These are phyloP conservation scores for Coemansia erecta DNA, from an alignment of 192 early-diverging fungal species.

Conservation along the genomic window DNA sequence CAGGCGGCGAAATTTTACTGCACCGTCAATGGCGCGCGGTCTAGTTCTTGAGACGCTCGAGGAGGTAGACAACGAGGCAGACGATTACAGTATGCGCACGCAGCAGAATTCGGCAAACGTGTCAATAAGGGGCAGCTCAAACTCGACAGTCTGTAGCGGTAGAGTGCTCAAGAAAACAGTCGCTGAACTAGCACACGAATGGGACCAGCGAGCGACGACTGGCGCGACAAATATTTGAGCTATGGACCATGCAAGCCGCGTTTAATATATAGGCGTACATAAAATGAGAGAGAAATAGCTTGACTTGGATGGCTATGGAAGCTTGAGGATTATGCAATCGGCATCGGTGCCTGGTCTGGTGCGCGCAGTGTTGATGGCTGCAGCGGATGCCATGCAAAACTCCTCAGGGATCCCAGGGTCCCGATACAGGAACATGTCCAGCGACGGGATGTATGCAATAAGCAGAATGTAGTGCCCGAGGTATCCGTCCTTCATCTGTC, in stretches of 20 bases:
- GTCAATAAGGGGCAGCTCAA: neutral
- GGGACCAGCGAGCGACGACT: neutral
- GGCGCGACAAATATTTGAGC: neutral
- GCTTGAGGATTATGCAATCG: constrained; percentile 64
- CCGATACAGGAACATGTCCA: constrained; percentile 79
- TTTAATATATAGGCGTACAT: neutral
- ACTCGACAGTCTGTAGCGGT: constrained; percentile 4
- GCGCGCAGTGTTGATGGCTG: constrained; percentile 66
- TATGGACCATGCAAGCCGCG: neutral
- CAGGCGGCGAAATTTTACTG: constrained; percentile 11
- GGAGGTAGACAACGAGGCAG: constrained; percentile 8
- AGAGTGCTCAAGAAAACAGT: neutral
- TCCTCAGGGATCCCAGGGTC: constrained; percentile 75
- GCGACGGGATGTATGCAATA: constrained; percentile 77
- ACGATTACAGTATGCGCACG: neutral
- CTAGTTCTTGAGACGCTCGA: neutral
- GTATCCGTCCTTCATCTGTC: constrained; percentile 51
- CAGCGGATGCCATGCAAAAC: constrained; percentile 67
- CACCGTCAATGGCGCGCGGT: constrained; percentile 1
- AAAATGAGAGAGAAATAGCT: neutral
- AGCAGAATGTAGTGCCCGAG: constrained; percentile 85
- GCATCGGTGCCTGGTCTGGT: constrained; percentile 74
- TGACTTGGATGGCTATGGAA: constrained; percentile 14
- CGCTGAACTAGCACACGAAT: constrained; percentile 1
- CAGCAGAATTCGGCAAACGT: neutral